Percentiles rank a stretch among this genome's conserved stretches.
Conservation (phyloP, 495 filamentous ascomycete genomes). For the Penicillium taxi region DNA sequence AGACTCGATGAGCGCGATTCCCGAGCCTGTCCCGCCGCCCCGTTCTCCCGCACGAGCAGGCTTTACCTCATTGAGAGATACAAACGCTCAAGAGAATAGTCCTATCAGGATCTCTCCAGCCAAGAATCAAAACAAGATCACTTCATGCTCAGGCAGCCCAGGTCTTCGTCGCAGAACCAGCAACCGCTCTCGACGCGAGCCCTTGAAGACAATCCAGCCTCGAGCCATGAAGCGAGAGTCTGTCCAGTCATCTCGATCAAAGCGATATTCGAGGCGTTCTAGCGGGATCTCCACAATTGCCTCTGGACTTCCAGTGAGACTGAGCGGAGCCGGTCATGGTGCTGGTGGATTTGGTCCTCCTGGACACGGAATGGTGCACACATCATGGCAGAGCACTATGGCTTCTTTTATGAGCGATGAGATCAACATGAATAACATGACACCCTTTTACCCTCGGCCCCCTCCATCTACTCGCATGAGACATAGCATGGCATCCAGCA, state of each 20-base stretch:
- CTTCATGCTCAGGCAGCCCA: slow-evolving; percentile 26
- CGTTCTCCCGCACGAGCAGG: slow-evolving; percentile 25
- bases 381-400: slow-evolving; percentile 42
- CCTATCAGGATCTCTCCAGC: slow-evolving; percentile 12
- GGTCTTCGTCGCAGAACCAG: slow-evolving; percentile 26
- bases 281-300: slow-evolving; percentile 37
- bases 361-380: slow-evolving; percentile 36
- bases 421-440: slow-evolving; percentile 28
- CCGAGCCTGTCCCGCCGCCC: slow-evolving; percentile 21
- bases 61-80: slow-evolving; percentile 21
- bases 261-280: slow-evolving; percentile 36
- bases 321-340: slow-evolving; percentile 43
- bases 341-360: slow-evolving; percentile 42
- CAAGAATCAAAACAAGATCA: slow-evolving; percentile 23
- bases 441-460: slow-evolving; percentile 35
- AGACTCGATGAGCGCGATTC: slow-evolving; percentile 9
- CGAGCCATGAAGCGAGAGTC: slow-evolving; percentile 38
- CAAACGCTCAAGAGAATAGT: slow-evolving; percentile 21
- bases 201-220: slow-evolving; percentile 34
- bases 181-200: slow-evolving; percentile 30
- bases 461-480: slow-evolving; percentile 21
- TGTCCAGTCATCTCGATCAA: slow-evolving; percentile 33
- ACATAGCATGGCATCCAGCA: slow-evolving; percentile 24
- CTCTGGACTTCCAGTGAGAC: slow-evolving; percentile 31
- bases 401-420: slow-evolving; percentile 34